phyloP scores from a whole-genome alignment of 78 protist species.

The Tieghemostelium lacteum region DNA sequence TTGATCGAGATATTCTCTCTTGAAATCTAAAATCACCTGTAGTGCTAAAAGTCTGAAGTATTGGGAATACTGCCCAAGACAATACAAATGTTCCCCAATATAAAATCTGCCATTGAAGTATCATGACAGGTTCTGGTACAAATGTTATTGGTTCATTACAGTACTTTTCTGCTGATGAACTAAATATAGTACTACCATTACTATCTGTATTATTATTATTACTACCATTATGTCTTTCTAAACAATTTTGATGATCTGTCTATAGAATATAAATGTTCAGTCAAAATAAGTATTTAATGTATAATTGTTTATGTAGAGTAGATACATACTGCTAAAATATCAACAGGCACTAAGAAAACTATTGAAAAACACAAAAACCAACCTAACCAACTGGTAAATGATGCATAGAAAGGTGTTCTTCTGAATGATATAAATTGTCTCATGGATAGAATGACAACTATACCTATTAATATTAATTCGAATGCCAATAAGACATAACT shows the following conservation, averaged over 20 bases:
- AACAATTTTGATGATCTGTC: conserved; percentile 46
- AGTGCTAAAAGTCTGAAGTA: conserved; percentile 38
- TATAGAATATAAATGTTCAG: not conserved
- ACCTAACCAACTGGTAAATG: conserved; percentile 36
- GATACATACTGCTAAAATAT: conserved; percentile 52
- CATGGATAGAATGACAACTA: conserved; percentile 24
- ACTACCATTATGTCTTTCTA: not conserved
- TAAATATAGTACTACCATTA: too few relatives aligned
- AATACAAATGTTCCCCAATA: conserved; percentile 71
- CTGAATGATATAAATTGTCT: conserved; percentile 66
- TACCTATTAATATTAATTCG: conserved; percentile 16
- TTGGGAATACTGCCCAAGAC: conserved; percentile 56
- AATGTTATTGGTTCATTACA: conserved; percentile 53
- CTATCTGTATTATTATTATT: not conserved
- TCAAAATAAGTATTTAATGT: not conserved
- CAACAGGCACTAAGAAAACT: conserved; percentile 69
- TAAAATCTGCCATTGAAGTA: conserved; percentile 34
- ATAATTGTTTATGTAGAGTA: not conserved
- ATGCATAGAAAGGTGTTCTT: conserved; percentile 46
- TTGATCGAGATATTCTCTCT: conserved; percentile 35
- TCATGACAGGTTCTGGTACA: conserved; percentile 33
- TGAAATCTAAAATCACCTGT: conserved; percentile 66
- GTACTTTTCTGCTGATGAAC: too few relatives aligned
- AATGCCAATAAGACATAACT: not conserved
- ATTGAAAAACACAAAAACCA: conserved; percentile 76